phyloP scores from a whole-genome alignment of 2,329 filamentous ascomycete species.

The Lecanosticta acicola region DNA sequence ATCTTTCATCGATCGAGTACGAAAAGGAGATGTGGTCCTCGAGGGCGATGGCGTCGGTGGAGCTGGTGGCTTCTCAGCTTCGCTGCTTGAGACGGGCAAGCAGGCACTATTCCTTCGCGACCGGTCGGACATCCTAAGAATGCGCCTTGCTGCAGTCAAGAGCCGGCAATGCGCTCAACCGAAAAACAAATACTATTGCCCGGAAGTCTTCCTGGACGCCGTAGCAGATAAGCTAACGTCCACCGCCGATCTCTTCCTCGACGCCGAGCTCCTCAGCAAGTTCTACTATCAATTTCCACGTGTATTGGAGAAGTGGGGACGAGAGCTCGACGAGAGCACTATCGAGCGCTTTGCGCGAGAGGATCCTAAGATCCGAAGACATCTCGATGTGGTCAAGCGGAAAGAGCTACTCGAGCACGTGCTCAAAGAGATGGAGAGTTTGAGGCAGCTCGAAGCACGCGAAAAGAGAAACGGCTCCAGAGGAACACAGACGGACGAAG shows the following conservation, averaged over 20 bases:
- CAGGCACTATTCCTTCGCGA: conserved; percentile 93
- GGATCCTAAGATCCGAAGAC: conserved; percentile 80
- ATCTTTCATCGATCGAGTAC: conserved; percentile 80
- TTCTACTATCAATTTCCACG: conserved; percentile 96
- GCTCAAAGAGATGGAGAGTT: conserved; percentile 88
- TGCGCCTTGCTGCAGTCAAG: conserved; percentile 81
- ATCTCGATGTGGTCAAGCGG: conserved; percentile 83
- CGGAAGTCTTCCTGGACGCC: conserved; percentile 95
- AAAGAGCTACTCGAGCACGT: conserved; percentile 93
- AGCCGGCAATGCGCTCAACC: conserved; percentile 79
- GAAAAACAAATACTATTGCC: conserved; percentile 93
- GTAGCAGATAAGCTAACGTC: conserved; percentile 91
- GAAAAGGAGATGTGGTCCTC: conserved; percentile 76
- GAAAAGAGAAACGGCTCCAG: conserved; percentile 52
- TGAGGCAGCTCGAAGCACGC: conserved; percentile 74
- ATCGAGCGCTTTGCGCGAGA: conserved; percentile 88
- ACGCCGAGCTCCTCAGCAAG: conserved; percentile 91
- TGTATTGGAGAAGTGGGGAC: conserved; percentile 80
- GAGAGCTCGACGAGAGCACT: conserved; percentile 62
- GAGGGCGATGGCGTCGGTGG: conserved; percentile 77
- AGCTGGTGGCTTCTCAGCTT: conserved; percentile 87
- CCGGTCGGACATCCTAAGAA: conserved; percentile 80
- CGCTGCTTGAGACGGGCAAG: conserved; percentile 70
- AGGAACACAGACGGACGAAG: conserved; percentile 30
- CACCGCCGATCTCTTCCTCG: conserved; percentile 92